Evolutionary conservation across 768 basidiomycete genomes (phyloP), one percentile per base, ranked within the genome.

Genomic region (Melanogaster broomeanus): DNA sequence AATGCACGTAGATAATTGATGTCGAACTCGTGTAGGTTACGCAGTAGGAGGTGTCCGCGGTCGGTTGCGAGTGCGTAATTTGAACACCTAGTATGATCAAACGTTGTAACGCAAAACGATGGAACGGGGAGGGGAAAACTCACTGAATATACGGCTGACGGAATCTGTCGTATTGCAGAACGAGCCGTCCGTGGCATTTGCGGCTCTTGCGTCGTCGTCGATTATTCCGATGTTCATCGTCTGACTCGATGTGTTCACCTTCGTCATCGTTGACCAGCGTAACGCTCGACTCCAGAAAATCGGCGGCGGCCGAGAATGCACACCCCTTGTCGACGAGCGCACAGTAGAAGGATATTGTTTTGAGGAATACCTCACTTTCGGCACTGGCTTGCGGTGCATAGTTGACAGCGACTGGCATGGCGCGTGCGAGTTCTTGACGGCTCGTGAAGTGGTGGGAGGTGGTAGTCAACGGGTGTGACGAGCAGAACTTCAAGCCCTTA

Each of bases 1-100:
- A 69, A 37, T 4, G 65, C 64, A 9, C 22, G 34, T 0, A 69
- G 52, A 40, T 69, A 69, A 1, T 11, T 1, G 4, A 19, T 48
- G 4, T 56, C 38, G 15, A 48, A 48, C 24, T 57, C 56, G 7
- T 65, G 49, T 6, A 69, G 46, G 18, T 58, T 67, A 2, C 49
- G 28, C 3, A 66, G 35, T 13, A 59, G 48, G n/a, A 69, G 46
- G 38, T 66, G 67, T 3, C 31, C 2, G 8, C 10, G n/a, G n/a
- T n/a, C n/a, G n/a, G n/a, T n/a, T n/a, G n/a, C n/a, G n/a, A n/a
- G n/a, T n/a, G n/a, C n/a, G n/a, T n/a, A n/a, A n/a, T 43, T 53
- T 5, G 33, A 47, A 33, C 52, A 53, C n/a, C n/a, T n/a, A n/a
- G n/a, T n/a, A n/a, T n/a, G n/a, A n/a, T n/a, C n/a, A n/a, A n/a